A percentile compares a stretch with the other conserved stretches of the same genome.
Evolutionary conservation across 129 eudicot species (phyloP).

Genomic region (Lactuca sativa): DNA sequence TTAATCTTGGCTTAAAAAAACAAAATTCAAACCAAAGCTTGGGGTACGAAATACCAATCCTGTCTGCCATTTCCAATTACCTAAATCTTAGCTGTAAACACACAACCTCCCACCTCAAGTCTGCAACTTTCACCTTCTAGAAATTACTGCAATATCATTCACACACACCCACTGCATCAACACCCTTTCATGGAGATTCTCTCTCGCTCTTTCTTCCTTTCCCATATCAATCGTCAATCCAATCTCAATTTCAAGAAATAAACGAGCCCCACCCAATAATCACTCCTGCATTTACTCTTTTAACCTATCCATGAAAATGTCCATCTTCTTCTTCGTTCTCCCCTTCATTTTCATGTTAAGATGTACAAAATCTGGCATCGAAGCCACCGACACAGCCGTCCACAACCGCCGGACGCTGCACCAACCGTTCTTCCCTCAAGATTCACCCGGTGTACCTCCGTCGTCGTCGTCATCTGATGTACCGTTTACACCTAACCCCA

Average conservation of each 20-base stretch:
- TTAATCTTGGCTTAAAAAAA: background rate
- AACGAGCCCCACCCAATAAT: background rate
- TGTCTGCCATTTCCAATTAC: conserved; percentile 29
- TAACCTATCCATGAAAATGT: conserved; percentile 25
- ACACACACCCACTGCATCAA: conserved; percentile 19
- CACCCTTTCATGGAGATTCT: conserved; percentile 21
- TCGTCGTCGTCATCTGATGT: conserved; percentile 20
- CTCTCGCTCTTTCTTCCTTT: conserved; percentile 20
- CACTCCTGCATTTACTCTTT: conserved; percentile 30
- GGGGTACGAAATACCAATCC: conserved; percentile 7
- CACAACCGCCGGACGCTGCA: conserved; percentile 78
- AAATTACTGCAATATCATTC: conserved; percentile 33
- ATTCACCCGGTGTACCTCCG: conserved; percentile 32
- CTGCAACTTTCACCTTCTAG: conserved; percentile 18
- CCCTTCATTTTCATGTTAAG: conserved; percentile 21
- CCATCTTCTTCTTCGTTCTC: conserved; percentile 22
- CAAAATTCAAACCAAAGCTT: conserved; percentile 18
- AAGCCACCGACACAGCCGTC: conserved; percentile 24
- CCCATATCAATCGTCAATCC: conserved; percentile 20
- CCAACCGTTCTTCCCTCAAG: conserved; percentile 65
- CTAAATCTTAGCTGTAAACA: conserved; percentile 41
- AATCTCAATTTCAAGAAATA: background rate
- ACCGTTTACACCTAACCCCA: conserved; percentile 42
- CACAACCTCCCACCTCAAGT: conserved; percentile 13
- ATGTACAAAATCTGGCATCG: conserved; percentile 22